A percentile compares a stretch with the other conserved stretches of the same genome.
phyloP scores from a whole-genome alignment of 1,284 basidiomycete genomes.

The Ganoderma lingzhi region DNA sequence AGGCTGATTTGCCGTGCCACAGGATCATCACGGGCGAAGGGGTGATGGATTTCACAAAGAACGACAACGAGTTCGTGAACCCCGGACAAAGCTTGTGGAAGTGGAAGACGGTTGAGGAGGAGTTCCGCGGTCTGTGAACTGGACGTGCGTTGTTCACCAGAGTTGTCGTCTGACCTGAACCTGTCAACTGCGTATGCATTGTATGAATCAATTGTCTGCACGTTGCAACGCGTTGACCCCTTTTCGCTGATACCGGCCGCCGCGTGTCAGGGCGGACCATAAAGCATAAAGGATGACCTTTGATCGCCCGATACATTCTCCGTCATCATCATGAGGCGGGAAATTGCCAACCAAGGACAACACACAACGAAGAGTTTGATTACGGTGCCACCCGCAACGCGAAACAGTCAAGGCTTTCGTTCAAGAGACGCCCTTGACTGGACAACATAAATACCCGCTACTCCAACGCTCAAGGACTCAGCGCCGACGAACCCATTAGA shows the following conservation, averaged over 20 bases:
- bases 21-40: conserved; percentile 40
- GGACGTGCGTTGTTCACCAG: no score
- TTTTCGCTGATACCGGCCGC: background rate
- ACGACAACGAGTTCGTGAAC: conserved; percentile 42
- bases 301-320: background rate
- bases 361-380: background rate
- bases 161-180: background rate
- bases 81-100: conserved; percentile 39
- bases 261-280: background rate
- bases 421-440: background rate
- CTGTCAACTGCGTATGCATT: background rate
- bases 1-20: background rate
- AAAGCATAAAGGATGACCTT: background rate
- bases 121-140: conserved; percentile 19
- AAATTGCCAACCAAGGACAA: background rate
- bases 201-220: background rate
- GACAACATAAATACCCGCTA: background rate
- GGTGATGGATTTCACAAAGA: conserved; percentile 35
- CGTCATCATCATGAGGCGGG: background rate
- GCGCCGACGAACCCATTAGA: background rate
- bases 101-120: conserved; percentile 41
- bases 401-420: background rate
- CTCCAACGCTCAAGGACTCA: background rate
- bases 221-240: background rate
- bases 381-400: background rate